Evolutionary conservation across 2,329 filamentous ascomycete genomes (phyloP).

Genomic region (Diaporthe caulivora): DNA sequence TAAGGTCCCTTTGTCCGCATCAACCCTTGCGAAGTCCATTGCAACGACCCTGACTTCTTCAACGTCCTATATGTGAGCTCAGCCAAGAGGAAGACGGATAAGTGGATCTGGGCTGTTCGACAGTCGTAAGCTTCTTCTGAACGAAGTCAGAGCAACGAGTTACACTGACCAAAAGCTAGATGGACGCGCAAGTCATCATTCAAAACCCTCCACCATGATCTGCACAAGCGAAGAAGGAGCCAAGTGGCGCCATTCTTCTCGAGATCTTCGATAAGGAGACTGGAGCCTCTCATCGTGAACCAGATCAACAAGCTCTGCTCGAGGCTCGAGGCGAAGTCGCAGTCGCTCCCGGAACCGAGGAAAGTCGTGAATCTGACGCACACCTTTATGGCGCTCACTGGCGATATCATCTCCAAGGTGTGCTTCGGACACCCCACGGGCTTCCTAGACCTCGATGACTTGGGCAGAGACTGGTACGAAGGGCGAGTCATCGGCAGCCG

Average conservation of each 20-base stretch:
- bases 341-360: not conserved
- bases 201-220: conserved; percentile 1
- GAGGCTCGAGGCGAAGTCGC: conserved; percentile 9
- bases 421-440: conserved; percentile 7
- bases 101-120: conserved; percentile 15
- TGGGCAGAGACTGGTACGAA: conserved; percentile 17
- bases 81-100: conserved; percentile 16
- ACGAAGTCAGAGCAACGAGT: not conserved
- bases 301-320: conserved; percentile 4
- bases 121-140: not conserved
- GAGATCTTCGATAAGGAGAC: conserved; percentile 7
- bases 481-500: not conserved
- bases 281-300: conserved; percentile 1
- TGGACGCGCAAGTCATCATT: conserved; percentile 13
- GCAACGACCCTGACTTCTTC: conserved; percentile 18
- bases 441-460: not conserved
- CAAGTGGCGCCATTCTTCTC: conserved; percentile 14
- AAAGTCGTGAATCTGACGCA: conserved; percentile 13
- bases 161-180: not conserved
- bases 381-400: conserved; percentile 10
- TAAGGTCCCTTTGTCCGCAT: conserved; percentile 19
- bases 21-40: conserved; percentile 27
- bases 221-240: not conserved
- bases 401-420: conserved; percentile 7
- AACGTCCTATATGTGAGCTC: not conserved